These are phyloP conservation scores for Boletus vinaceobasis DNA, from an alignment of 768 basidiomycete species.

Conservation along the genomic window DNA sequence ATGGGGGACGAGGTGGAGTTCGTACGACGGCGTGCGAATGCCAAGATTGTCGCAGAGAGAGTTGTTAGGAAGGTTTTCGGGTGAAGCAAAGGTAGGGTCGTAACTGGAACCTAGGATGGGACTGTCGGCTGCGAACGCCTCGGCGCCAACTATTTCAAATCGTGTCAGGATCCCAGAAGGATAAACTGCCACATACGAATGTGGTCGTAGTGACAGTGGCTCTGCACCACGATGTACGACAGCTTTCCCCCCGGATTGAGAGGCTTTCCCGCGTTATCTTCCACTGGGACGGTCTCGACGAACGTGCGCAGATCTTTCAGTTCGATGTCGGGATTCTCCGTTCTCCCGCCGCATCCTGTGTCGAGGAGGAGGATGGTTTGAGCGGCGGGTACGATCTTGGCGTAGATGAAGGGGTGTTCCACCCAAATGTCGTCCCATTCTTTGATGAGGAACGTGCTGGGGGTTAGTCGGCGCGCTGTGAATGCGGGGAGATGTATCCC, in stretches of 20 bases:
- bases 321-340: constrained; percentile 37
- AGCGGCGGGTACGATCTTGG: constrained; percentile 38
- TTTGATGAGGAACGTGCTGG: constrained; percentile 42
- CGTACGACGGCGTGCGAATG: constrained; percentile 44
- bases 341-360: constrained; percentile 52
- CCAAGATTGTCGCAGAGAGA: constrained; percentile 44
- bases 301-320: constrained; percentile 46
- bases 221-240: constrained; percentile 47
- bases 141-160: constrained; percentile 40
- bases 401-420: constrained; percentile 56
- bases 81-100: constrained; percentile 42
- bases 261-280: constrained; percentile 41
- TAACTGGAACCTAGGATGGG: constrained; percentile 48
- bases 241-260: constrained; percentile 42
- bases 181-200: constrained; percentile 41
- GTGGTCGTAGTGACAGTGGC: constrained; percentile 59
- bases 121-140: constrained; percentile 48
- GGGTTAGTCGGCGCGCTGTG: constrained; percentile 33
- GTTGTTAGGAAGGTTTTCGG: constrained; percentile 39
- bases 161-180: not conserved
- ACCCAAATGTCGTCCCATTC: constrained; percentile 51
- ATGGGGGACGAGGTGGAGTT: constrained; percentile 45
- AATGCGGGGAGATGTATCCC: constrained; percentile 27
- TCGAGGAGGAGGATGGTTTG: constrained; percentile 48
- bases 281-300: constrained; percentile 44